A percentile compares a stretch with the other conserved stretches of the same genome.
Evolutionary conservation across 2,329 filamentous ascomycete species (phyloP).

Genomic region (Fusarium hostae): DNA sequence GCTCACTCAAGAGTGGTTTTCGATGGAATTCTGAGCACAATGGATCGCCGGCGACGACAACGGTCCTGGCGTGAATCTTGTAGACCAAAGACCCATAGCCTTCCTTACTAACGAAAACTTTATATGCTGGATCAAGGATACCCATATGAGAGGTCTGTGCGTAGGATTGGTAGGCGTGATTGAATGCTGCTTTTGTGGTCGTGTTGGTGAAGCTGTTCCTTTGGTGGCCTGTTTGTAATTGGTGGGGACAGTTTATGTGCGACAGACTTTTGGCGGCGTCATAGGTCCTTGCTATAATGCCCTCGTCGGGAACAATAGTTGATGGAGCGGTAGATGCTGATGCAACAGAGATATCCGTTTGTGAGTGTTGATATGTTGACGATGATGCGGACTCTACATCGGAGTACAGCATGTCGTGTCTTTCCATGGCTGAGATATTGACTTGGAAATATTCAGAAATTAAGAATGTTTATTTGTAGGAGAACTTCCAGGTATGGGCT

Average conservation of each 20-base stretch:
- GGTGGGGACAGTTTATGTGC: neutral
- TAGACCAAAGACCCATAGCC: neutral
- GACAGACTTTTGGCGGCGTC: neutral
- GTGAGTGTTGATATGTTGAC: neutral
- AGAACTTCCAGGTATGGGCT: neutral
- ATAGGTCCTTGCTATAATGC: neutral
- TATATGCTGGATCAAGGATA: slow-evolving; percentile 11
- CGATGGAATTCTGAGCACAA: neutral
- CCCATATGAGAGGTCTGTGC: slow-evolving; percentile 22
- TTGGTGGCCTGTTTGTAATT: neutral
- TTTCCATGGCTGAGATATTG: neutral
- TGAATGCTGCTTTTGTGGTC: neutral
- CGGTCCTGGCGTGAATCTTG: neutral
- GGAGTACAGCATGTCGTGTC: neutral
- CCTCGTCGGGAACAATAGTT: neutral
- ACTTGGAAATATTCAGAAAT: neutral
- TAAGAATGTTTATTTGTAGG: neutral
- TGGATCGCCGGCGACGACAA: slow-evolving; percentile 5
- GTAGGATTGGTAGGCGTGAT: neutral
- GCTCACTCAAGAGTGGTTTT: neutral
- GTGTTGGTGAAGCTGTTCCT: neutral
- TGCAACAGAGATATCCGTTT: neutral
- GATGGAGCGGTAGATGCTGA: neutral
- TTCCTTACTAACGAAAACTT: neutral
- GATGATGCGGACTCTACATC: neutral